These are phyloP conservation scores for Leccinum broughii DNA, from an alignment of 768 basidiomycete genomes.

Conservation along the genomic window DNA sequence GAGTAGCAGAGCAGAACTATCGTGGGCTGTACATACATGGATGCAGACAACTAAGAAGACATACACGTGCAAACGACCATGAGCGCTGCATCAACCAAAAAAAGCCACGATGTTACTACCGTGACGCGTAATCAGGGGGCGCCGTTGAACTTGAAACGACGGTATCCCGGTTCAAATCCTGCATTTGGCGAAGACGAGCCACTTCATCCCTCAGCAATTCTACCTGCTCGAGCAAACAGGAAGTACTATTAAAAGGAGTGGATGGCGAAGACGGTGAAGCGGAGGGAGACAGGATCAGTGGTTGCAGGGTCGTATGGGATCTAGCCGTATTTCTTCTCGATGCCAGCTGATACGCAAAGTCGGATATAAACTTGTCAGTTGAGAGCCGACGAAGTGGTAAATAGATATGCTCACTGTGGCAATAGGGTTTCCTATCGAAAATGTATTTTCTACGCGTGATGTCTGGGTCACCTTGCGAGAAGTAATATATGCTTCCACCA, in stretches of 20 bases:
- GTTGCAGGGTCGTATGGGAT: not conserved
- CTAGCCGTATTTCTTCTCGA: not conserved
- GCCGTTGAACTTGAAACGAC: not conserved
- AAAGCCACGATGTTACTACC: too few relatives aligned
- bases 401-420: not conserved
- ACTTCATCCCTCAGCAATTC: constrained; percentile 10
- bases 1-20: too few relatives aligned
- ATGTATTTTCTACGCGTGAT: not conserved
- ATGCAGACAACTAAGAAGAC: too few relatives aligned
- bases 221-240: constrained; percentile 3
- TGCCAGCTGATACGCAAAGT: not conserved
- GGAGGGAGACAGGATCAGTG: not conserved
- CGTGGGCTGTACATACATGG: too few relatives aligned
- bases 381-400: not conserved
- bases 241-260: not conserved
- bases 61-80: too few relatives aligned
- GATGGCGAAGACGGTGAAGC: not conserved
- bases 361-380: not conserved
- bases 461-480: not conserved
- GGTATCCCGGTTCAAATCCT: not conserved
- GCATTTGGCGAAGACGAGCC: constrained; percentile 6
- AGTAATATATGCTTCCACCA: constrained; percentile 7
- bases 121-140: constrained; percentile 1
- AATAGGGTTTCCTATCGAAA: not conserved
- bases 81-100: too few relatives aligned